Percentiles rank a stretch among this genome's conserved stretches.
phyloP scores from a whole-genome alignment of 2,329 filamentous ascomycete species.

The Diaporthe ilicicola region DNA sequence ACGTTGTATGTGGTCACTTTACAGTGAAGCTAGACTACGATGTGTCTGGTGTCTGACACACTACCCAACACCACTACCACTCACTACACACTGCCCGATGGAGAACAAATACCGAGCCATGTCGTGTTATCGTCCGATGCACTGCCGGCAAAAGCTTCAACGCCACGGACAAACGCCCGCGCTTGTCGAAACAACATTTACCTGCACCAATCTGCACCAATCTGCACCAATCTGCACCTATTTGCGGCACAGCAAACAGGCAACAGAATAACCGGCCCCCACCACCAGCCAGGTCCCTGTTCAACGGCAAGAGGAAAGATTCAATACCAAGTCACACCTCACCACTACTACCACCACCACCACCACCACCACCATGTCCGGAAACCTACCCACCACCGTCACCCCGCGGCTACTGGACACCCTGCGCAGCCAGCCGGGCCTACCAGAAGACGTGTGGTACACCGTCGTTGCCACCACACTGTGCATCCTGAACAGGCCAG shows the following conservation, averaged over 20 bases:
- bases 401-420: conserved; percentile 52
- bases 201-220: too few species aligned
- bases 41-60: too few species aligned
- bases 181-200: conserved; percentile 5
- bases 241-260: neutral
- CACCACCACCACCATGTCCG: conserved; percentile 28
- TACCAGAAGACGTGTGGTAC: conserved; percentile 59
- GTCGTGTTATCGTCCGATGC: neutral
- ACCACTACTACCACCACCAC: neutral
- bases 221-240: too few species aligned
- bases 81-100: too few species aligned
- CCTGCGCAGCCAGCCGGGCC: conserved; percentile 49
- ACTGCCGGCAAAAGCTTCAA: conserved; percentile 20
- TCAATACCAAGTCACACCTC: neutral
- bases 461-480: conserved; percentile 56
- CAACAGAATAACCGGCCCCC: neutral
- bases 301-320: neutral
- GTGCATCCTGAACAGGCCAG: conserved; percentile 56
- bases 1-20: neutral
- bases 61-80: too few species aligned
- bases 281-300: neutral
- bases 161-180: neutral
- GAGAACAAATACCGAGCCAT: too few species aligned
- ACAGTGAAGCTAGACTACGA: too few species aligned
- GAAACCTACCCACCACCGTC: conserved; percentile 41